Evolutionary conservation across 2,329 filamentous ascomycete genomes (phyloP).

Genomic region (Penicillium sp.): DNA sequence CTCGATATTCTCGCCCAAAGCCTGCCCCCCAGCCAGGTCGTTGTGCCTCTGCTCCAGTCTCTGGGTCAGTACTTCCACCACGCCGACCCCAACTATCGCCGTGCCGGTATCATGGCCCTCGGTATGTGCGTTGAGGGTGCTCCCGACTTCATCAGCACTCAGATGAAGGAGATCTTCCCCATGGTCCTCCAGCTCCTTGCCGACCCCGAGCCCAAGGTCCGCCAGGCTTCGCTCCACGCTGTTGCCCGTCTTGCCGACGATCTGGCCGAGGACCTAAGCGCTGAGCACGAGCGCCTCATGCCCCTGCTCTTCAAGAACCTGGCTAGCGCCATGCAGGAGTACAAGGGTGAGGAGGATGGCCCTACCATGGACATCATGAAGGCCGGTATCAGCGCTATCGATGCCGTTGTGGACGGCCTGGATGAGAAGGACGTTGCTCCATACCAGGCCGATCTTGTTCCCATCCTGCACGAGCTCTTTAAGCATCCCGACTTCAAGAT

Average conservation of each 20-base stretch:
- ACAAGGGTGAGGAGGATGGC: conserved; percentile 67
- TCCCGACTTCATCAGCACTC: conserved; percentile 94
- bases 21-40: conserved; percentile 88
- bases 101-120: conserved; percentile 87
- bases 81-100: conserved; percentile 75
- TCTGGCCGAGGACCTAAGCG: conserved; percentile 83
- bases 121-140: conserved; percentile 96
- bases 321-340: conserved; percentile 73
- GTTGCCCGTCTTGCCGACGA: conserved; percentile 91
- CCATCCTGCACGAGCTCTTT: conserved; percentile 81
- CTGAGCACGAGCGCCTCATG: conserved; percentile 83
- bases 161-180: conserved; percentile 83
- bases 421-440: conserved; percentile 78
- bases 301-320: conserved; percentile 85
- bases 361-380: conserved; percentile 85
- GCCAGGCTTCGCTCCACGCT: conserved; percentile 83
- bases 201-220: conserved; percentile 81
- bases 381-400: conserved; percentile 85
- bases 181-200: conserved; percentile 79
- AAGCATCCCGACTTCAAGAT: conserved; percentile 83
- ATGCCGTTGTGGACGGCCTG: conserved; percentile 80
- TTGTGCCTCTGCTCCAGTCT: conserved; percentile 86
- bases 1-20: conserved; percentile 87
- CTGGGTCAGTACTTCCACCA: conserved; percentile 80
- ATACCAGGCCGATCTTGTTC: conserved; percentile 82